phyloP scores from a whole-genome alignment of 306 rosid genomes.

The Oemleria cerasiformis region DNA sequence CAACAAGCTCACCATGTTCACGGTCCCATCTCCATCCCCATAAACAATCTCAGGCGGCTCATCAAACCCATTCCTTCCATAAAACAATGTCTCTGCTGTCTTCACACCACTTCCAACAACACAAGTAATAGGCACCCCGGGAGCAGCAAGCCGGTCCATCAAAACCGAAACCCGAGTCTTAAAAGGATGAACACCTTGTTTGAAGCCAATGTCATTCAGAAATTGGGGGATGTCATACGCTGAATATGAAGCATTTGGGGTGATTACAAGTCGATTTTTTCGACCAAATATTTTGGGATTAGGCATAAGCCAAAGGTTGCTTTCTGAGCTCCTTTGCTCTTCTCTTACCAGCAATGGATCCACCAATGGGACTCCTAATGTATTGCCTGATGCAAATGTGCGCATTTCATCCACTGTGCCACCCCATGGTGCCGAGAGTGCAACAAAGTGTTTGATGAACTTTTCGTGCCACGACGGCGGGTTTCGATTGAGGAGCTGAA shows the following conservation, averaged over 20 bases:
- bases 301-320: conserved; percentile 85
- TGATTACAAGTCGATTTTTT: conserved; percentile 41
- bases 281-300: conserved; percentile 54
- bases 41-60: conserved; percentile 51
- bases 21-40: conserved; percentile 94
- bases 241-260: conserved; percentile 47
- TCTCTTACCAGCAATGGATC: conserved; percentile 65
- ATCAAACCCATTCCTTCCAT: conserved; percentile 53
- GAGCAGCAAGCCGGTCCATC: conserved; percentile 43
- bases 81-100: conserved; percentile 61
- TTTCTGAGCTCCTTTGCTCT: conserved; percentile 83
- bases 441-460: conserved; percentile 65
- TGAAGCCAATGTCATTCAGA: conserved; percentile 62
- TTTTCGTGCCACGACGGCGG: conserved; percentile 54
- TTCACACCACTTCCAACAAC: conserved; percentile 56
- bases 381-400: conserved; percentile 79
- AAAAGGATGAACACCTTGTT: conserved; percentile 61
- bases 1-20: conserved; percentile 69
- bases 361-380: conserved; percentile 77
- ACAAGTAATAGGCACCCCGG: conserved; percentile 70
- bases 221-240: conserved; percentile 53
- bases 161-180: conserved; percentile 50
- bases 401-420: conserved; percentile 69
- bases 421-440: conserved; percentile 87
- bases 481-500: conserved; percentile 69